Base-by-base conservation (phyloP, 306 rosid genomes). In the Fagus crenata region DNA sequence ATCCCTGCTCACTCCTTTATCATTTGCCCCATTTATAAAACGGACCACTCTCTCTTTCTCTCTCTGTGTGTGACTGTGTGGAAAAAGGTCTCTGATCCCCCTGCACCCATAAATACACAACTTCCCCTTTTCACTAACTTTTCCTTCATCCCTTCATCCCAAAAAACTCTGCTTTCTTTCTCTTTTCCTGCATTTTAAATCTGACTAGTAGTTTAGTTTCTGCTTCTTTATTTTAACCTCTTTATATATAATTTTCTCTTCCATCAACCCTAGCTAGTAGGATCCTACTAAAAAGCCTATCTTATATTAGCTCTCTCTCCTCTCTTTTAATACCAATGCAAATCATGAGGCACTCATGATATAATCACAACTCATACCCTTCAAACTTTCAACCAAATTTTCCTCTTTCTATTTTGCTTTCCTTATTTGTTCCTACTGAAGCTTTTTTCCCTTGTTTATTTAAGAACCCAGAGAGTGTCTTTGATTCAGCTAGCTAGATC, bases 281-380 rank as follows among this genome's bases (percentile, higher is more conserved):
- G 78, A 69, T 86, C 81, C 87, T 81, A 85, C 84, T 79, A 78
- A 88, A 81, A 88, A 86, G 89, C 78, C 86, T 86, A 78, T 42
- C 53, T 55, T n/a, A 7, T 65, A 7, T 65, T 46, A 6, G 12
- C 72, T 35, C 14, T 28, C 28, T 14, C 51, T 54, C 17, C 15
- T 54, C 75, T 72, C 82, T 77, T 79, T 68, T 78, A 64, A 72
- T 80, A 81, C 72, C 88, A 72, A 72, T 84, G 86, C 89, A 86
- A 89, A 88, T 92, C 93, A 95, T 90, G 73, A 88, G 80, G 68
- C 89, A 90, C 96, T 90, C 96, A 92, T 90, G 77, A 87, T 87
- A 68, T 83, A 90, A 85, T 86, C 91, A 88, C 87, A 65, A n/a
- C 74, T 65, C 8, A 55, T 64, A 4, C 53, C 54, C 73, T 64